Base-by-base conservation (phyloP, 1,284 basidiomycete species). In the Fomitiporia mediterranea region DNA sequence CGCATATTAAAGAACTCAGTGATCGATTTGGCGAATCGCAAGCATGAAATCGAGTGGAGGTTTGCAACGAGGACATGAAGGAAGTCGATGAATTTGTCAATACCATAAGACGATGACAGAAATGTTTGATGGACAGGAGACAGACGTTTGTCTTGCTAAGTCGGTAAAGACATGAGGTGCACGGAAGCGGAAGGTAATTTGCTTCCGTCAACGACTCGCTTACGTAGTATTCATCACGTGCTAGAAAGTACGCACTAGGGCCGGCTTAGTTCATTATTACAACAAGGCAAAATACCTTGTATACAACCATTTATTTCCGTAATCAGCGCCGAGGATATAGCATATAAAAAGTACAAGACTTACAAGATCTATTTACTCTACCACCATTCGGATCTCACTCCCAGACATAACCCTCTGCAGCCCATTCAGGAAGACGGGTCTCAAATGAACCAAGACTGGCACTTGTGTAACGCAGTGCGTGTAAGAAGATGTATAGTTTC, bases 401-500 rank as follows among this genome's bases (percentile, higher is more conserved):
- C 84, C 85, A 85, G 51, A 72, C 70, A 79, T 80, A 89, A 6
- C 79, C 83, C 63, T 82, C 75, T 39, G 69, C 72, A 23, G 86
- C 81, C 87, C 87, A 90, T 61, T 79, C 80, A 0, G 87, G 87
- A 80, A 87, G 82, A 60, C 79, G 81, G 28, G 87, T 88, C 70
- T 86, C 80, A 61, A 86, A 90, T n/a, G 72, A 68, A 0, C 89
- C 89, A 50, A 91, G 68, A 60, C 83, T 86, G 4, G 84, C 84
- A 37, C 48, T 56, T 53, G 86, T 89, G 70, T 94, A 97, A 63
- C 82, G 78, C 64, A 91, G 71, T 9, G 94, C 94, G 67, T 98
- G 94, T 64, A 98, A 73, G 73, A 94, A 98, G 62, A 98, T 98
- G 70, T 93, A 97, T 57, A 97, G 73, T 58, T 83, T 84, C 68